Evolutionary conservation across 202 grass and related monocot genomes (phyloP).

Genomic region (Zizania palustris): DNA sequence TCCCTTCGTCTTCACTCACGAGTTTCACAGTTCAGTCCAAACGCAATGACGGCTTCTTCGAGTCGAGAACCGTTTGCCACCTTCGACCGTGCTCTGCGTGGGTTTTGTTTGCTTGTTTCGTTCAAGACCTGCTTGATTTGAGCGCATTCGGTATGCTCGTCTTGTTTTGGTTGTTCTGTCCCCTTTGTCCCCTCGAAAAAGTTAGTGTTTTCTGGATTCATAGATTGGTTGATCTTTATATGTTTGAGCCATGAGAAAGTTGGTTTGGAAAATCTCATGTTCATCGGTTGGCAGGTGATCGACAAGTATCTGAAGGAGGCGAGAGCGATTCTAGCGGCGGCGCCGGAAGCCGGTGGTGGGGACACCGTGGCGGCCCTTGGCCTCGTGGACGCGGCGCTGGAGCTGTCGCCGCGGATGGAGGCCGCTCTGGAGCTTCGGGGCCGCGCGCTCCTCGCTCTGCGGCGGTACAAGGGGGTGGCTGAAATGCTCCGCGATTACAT

Average conservation of each 20-base stretch:
- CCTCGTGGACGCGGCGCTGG: slow-evolving; percentile 76
- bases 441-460: slow-evolving; percentile 75
- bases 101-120: slow-evolving; percentile 16
- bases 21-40: slow-evolving; percentile 3
- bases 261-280: slow-evolving; percentile 40
- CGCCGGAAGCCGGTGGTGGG: slow-evolving; percentile 48
- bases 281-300: slow-evolving; percentile 54
- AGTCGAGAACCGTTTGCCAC: background rate
- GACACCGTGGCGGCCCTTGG: slow-evolving; percentile 67
- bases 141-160: slow-evolving; percentile 27
- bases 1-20: background rate
- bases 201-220: background rate
- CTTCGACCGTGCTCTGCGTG: slow-evolving; percentile 7
- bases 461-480: slow-evolving; percentile 78
- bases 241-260: background rate
- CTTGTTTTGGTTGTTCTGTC: slow-evolving; percentile 32
- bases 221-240: background rate
- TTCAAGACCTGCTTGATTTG: slow-evolving; percentile 27
- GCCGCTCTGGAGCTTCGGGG: slow-evolving; percentile 79
- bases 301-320: slow-evolving; percentile 85
- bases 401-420: slow-evolving; percentile 74
- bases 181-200: background rate
- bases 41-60: background rate
- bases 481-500: slow-evolving; percentile 98
- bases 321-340: slow-evolving; percentile 57